Evolutionary conservation across 2,329 filamentous ascomycete genomes (phyloP).

Genomic region (Tolypocladium nubicola): DNA sequence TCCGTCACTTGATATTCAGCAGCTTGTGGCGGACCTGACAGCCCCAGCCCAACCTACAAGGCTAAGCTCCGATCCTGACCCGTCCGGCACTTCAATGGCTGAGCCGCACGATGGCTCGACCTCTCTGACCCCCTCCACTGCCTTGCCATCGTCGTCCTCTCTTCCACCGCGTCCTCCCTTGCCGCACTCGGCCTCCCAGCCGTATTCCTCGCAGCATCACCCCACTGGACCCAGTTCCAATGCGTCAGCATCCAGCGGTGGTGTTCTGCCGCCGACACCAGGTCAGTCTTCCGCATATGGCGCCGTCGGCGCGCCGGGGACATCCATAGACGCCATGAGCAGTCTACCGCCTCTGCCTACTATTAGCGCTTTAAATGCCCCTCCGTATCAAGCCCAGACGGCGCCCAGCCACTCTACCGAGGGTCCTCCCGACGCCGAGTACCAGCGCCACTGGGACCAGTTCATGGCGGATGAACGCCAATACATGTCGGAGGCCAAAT

Average conservation of each 20-base stretch:
- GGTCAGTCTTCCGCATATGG: slow-evolving; percentile 23
- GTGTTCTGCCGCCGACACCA: slow-evolving; percentile 18
- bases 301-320: slow-evolving; percentile 19
- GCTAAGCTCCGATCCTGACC: slow-evolving; percentile 17
- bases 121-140: slow-evolving; percentile 19
- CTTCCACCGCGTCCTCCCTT: slow-evolving; percentile 36
- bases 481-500: slow-evolving; percentile 68
- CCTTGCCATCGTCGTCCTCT: slow-evolving; percentile 27
- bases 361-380: slow-evolving; percentile 18
- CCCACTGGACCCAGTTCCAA: slow-evolving; percentile 19
- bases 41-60: slow-evolving; percentile 22
- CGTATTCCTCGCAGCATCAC: slow-evolving; percentile 26
- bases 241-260: slow-evolving; percentile 14
- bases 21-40: slow-evolving; percentile 30
- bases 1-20: slow-evolving; percentile 26
- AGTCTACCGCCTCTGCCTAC: slow-evolving; percentile 17
- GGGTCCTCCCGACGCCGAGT: slow-evolving; percentile 29
- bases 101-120: slow-evolving; percentile 16
- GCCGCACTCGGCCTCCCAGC: slow-evolving; percentile 24
- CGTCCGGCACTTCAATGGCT: slow-evolving; percentile 12
- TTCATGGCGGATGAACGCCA: slow-evolving; percentile 64
- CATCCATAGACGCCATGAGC: slow-evolving; percentile 19
- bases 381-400: slow-evolving; percentile 18
- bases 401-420: slow-evolving; percentile 16
- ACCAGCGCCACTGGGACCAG: slow-evolving; percentile 58